Evolutionary conservation across 1,284 basidiomycete species (phyloP).

Genomic region (Fomitopsis palustris): DNA sequence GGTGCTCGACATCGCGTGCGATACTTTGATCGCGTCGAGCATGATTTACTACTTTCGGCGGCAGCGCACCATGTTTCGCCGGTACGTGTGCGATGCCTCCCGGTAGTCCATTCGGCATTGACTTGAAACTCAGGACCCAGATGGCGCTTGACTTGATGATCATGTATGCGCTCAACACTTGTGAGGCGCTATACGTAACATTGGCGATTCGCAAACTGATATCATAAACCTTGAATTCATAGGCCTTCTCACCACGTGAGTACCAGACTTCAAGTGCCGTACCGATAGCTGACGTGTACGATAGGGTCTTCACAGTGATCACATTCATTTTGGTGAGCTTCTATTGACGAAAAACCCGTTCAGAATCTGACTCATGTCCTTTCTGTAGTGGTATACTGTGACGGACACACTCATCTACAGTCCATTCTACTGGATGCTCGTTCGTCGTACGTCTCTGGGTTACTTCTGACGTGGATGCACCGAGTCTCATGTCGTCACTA

Average conservation of each 20-base stretch:
- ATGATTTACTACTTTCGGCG: not conserved
- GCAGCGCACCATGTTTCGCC: not conserved
- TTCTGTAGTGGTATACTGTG: not conserved
- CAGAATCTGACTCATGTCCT: too few relatives aligned
- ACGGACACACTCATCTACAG: not conserved
- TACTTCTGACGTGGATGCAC: not conserved
- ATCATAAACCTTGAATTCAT: not conserved
- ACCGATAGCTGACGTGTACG: too few relatives aligned
- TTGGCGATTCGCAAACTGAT: not conserved
- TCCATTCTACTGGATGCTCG: not conserved
- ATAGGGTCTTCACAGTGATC: not conserved
- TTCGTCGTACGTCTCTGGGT: not conserved
- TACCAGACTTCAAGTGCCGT: not conserved
- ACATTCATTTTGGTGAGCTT: not conserved
- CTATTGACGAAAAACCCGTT: not conserved
- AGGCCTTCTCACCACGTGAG: not conserved
- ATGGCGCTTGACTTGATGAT: not conserved
- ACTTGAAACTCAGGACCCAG: not conserved
- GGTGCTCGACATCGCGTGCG: not conserved
- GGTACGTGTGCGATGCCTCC: not conserved
- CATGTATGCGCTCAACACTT: not conserved
- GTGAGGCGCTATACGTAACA: not conserved
- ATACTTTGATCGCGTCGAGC: not conserved
- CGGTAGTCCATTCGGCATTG: not conserved
- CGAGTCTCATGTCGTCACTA: not conserved